Evolutionary conservation across 495 filamentous ascomycete species (phyloP).

Genomic region (Mytilinidion resinicola): DNA sequence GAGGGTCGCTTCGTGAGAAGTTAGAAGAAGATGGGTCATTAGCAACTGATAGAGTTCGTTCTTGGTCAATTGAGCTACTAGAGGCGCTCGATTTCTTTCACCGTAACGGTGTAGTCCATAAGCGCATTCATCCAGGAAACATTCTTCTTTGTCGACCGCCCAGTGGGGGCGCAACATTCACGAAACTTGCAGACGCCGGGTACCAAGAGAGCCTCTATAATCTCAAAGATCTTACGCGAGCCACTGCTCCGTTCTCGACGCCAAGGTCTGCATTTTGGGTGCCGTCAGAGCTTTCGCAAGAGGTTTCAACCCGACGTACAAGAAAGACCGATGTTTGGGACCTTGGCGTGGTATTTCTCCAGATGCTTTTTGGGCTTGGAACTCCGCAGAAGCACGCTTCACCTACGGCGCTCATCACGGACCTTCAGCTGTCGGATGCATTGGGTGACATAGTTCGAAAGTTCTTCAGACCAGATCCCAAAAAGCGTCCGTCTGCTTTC

Average conservation of each 20-base stretch:
- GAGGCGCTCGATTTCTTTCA: conserved; percentile 85
- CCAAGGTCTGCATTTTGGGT: conserved; percentile 69
- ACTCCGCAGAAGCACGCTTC: conserved; percentile 71
- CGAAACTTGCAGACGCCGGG: conserved; percentile 63
- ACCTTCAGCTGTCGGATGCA: conserved; percentile 63
- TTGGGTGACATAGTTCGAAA: conserved; percentile 71
- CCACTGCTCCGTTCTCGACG: conserved; percentile 37
- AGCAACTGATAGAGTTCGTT: conserved; percentile 62
- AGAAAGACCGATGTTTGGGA: conserved; percentile 94
- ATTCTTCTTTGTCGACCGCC: conserved; percentile 60
- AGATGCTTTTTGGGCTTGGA: conserved; percentile 88
- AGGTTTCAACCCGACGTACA: conserved; percentile 46
- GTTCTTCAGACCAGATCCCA: conserved; percentile 75
- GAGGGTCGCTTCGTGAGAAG: conserved; percentile 74
- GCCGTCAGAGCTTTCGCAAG: conserved; percentile 66
- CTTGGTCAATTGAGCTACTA: conserved; percentile 86
- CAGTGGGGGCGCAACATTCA: conserved; percentile 50
- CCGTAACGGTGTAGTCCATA: conserved; percentile 72
- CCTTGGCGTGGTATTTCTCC: conserved; percentile 78
- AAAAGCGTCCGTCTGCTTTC: conserved; percentile 81
- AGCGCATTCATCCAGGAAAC: conserved; percentile 67
- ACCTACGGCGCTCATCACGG: conserved; percentile 57
- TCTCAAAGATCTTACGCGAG: conserved; percentile 46
- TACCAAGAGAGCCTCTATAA: conserved; percentile 58
- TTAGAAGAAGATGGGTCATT: conserved; percentile 71